Base-by-base conservation (phyloP, 768 basidiomycete species). In the Cystofilobasidium bisporidii region DNA sequence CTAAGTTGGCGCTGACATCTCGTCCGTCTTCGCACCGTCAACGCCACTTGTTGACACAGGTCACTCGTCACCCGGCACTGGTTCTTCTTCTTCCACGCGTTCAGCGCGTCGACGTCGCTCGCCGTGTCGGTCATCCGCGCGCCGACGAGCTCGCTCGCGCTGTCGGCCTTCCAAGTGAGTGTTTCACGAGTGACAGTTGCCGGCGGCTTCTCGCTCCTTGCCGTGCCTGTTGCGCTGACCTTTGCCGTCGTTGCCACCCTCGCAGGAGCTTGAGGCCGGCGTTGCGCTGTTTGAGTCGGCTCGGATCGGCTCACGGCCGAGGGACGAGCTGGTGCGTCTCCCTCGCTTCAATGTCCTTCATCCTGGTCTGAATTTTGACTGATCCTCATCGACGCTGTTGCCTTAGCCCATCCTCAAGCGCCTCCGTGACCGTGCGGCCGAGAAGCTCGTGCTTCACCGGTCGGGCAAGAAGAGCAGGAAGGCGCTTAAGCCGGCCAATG, bases 81-180 rank as follows among this genome's bases (percentile, higher is more conserved):
- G 62, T 63, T 63, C 62, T 63, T 63, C 45, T 63, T 36, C 36
- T 63, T 50, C 62, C 47, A 50, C 24, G 36, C 47, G 14, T 63
- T 55, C 45, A 33, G n/a, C 10, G 62, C 62, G 0, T 24, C 50
- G 6, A 53, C 62, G 3, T 38, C 47, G 28, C 50, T 50, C 11
- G 36, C 50, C 8, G 62, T 53, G 22, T 48, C 50, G 10, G 62
- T 50, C 45, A 50, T 55, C 43, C 50, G 47, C 26, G 36, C 47
- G 14, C 53, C 53, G 53, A 30, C 53, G 14, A 56, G 53, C 22
- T 63, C 47, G 24, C 50, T 63, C n/a, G 62, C 62, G n/a, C 24
- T 55, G 33, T 33, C 62, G 10, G 62, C 50, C 20, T 50, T 63
- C 30, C 45, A 55, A 36, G 62, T 56, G 18, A 26, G 53, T 15